Base-by-base conservation (phyloP, 2,329 filamentous ascomycete genomes). In the Fusarium gaditjirri region DNA sequence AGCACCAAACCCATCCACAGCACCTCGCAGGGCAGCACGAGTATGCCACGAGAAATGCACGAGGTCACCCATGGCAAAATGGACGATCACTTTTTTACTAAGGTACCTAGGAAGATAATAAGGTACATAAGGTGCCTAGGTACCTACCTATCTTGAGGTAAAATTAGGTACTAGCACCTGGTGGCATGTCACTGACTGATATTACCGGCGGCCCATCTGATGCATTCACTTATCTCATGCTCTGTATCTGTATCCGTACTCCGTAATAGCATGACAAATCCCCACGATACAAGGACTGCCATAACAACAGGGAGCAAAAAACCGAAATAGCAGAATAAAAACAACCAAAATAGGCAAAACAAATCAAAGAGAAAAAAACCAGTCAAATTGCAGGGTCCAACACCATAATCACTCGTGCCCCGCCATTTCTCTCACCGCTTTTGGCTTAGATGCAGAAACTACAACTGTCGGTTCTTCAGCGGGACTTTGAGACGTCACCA, bases 381-480 rank as follows among this genome's bases (percentile, higher is more conserved):
- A 75, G 73, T 70, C 46, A 74, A 39, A 75, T 74, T 58, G 68
- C 71, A 75, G 73, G 73, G 73, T 76, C 73, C 65, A 72, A 46
- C 62, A 64, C 61, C 66, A 73, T 47, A 57, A 63, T 33, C 42
- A 39, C 52, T 61, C 49, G 56, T 54, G 47, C 66, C 70, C 70
- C 62, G 46, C 70, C 61, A 67, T 64, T 50, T 57, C 35, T 46
- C 66, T 73, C 70, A 73, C 70, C 70, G 70, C 70, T 66, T 73
- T 73, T 68, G 70, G 70, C 58, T 73, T 68, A 54, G 59, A 65
- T 56, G 59, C 33, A 59, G 50, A 72, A 69, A 50, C 63, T 60
- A 54, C 63, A 68, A 65, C 25, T 61, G 53, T 52, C 52, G 43
- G 52, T 46, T 43, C 33, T 31, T 38, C 29, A 55, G 47, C 42